Conservation (phyloP, 2,329 filamentous ascomycete species). For the Aspergillus carbonarius region DNA sequence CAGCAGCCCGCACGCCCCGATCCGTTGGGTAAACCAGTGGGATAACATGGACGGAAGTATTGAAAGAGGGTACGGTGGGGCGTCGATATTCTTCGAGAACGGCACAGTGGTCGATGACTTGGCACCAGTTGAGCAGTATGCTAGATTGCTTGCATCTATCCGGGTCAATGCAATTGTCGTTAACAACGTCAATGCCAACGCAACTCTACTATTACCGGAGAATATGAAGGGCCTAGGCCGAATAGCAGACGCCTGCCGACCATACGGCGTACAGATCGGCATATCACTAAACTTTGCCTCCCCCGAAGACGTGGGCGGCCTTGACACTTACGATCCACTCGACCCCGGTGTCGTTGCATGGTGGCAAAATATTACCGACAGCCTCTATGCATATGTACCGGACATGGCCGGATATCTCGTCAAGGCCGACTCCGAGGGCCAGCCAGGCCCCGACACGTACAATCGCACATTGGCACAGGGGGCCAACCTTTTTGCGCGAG, state of each 20-base stretch:
- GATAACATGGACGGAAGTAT: constrained; percentile 68
- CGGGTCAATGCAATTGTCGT: constrained; percentile 65
- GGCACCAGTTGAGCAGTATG: constrained; percentile 61
- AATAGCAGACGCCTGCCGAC: constrained; percentile 65
- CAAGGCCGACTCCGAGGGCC: constrained; percentile 71
- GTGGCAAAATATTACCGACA: constrained; percentile 61
- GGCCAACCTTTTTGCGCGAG: constrained; percentile 66
- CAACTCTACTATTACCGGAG: constrained; percentile 52
- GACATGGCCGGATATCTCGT: constrained; percentile 69
- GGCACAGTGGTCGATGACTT: constrained; percentile 58
- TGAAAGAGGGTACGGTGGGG: constrained; percentile 66
- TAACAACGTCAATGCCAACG: constrained; percentile 72
- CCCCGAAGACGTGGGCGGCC: constrained; percentile 56
- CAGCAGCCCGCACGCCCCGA: constrained; percentile 59
- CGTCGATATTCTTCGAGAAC: constrained; percentile 66
- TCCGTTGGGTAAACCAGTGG: constrained; percentile 73
- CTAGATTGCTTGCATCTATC: constrained; percentile 65
- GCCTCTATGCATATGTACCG: constrained; percentile 61
- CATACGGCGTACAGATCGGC: constrained; percentile 65
- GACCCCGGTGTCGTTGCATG: constrained; percentile 59
- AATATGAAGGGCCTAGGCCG: constrained; percentile 63
- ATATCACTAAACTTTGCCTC: constrained; percentile 69
- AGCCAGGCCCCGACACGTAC: constrained; percentile 68
- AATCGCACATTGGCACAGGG: constrained; percentile 68
- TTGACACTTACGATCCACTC: constrained; percentile 65